Conservation (phyloP, 441 rosid species). For the Francoa sonchifolia region DNA sequence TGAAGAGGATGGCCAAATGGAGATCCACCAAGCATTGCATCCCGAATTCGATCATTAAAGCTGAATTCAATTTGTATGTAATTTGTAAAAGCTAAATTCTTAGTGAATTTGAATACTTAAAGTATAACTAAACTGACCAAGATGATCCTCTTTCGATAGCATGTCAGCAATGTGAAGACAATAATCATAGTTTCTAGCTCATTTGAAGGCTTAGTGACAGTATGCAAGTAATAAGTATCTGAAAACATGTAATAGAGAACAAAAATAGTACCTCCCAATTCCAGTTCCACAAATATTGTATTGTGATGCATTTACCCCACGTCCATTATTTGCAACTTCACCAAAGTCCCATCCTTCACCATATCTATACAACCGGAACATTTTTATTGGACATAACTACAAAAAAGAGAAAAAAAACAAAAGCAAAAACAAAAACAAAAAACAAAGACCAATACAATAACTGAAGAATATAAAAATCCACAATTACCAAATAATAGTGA, state of each 20-base stretch:
- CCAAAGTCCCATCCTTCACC: constrained; percentile 99
- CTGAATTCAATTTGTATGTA: constrained; percentile 31
- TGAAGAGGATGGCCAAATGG: constrained; percentile 98
- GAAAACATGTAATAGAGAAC: constrained; percentile 6
- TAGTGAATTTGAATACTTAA: constrained; percentile 5
- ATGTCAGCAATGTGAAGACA: neutral
- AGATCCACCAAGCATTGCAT: constrained; percentile 95
- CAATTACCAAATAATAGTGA: too few species aligned
- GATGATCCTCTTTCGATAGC: constrained; percentile 4
- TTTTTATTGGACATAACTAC: too few species aligned
- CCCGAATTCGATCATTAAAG: constrained; percentile 94
- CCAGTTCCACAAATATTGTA: constrained; percentile 70
- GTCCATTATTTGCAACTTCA: constrained; percentile 91
- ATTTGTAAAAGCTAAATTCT: constrained; percentile 6
- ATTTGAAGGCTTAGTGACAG: too few species aligned
- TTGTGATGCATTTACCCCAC: constrained; percentile 88
- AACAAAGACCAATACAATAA: too few species aligned
- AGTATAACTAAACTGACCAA: constrained; percentile 5
- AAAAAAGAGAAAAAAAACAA: neutral
- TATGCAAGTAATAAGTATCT: too few species aligned
- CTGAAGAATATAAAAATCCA: too few species aligned
- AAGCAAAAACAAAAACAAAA: constrained; percentile 4
- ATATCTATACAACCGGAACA: constrained; percentile 66
- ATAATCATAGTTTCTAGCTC: neutral
- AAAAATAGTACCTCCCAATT: constrained; percentile 69